A percentile compares a stretch with the other conserved stretches of the same genome.
phyloP scores from a whole-genome alignment of 176 grass and related monocot genomes.

The Tillandsia leiboldiana region DNA sequence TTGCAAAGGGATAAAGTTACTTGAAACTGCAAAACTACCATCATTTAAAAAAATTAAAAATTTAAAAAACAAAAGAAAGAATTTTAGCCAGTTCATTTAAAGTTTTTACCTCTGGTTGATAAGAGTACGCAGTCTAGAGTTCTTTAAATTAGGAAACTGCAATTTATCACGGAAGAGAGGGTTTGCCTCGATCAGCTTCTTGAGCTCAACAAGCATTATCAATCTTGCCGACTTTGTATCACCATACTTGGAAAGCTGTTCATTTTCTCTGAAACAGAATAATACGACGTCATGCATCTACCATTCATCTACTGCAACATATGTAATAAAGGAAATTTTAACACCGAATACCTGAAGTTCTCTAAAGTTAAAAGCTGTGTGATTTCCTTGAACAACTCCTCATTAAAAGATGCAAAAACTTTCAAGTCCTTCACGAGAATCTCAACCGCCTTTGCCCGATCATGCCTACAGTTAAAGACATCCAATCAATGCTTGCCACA shows the following conservation, averaged over 20 bases:
- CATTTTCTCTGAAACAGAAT: slow-evolving; percentile 68
- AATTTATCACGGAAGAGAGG: slow-evolving; percentile 94
- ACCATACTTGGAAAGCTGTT: slow-evolving; percentile 97
- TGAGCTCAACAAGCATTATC: slow-evolving; percentile 97
- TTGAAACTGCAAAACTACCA: background rate
- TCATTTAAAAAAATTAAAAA: background rate
- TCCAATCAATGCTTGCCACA: background rate
- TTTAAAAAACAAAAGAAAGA: background rate
- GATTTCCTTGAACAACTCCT: slow-evolving; percentile 97
- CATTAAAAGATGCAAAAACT: slow-evolving; percentile 93
- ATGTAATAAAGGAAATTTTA: background rate
- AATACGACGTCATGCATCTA: slow-evolving; percentile 9
- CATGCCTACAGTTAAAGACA: slow-evolving; percentile 51
- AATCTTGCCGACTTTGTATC: slow-evolving; percentile 95
- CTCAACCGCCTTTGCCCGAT: slow-evolving; percentile 92
- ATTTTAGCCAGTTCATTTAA: background rate
- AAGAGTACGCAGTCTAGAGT: slow-evolving; percentile 85
- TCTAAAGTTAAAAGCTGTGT: slow-evolving; percentile 92
- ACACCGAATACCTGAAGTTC: slow-evolving; percentile 72
- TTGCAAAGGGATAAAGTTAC: background rate
- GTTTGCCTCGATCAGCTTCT: slow-evolving; percentile 97
- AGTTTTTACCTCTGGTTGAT: slow-evolving; percentile 87
- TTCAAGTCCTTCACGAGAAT: slow-evolving; percentile 98
- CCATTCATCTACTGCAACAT: slow-evolving; percentile 4
- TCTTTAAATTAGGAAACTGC: slow-evolving; percentile 93